A percentile compares a stretch with the other conserved stretches of the same genome.
These are phyloP conservation scores for Bryoglossum gracile DNA, from an alignment of 495 filamentous ascomycete genomes.

Conservation along the genomic window DNA sequence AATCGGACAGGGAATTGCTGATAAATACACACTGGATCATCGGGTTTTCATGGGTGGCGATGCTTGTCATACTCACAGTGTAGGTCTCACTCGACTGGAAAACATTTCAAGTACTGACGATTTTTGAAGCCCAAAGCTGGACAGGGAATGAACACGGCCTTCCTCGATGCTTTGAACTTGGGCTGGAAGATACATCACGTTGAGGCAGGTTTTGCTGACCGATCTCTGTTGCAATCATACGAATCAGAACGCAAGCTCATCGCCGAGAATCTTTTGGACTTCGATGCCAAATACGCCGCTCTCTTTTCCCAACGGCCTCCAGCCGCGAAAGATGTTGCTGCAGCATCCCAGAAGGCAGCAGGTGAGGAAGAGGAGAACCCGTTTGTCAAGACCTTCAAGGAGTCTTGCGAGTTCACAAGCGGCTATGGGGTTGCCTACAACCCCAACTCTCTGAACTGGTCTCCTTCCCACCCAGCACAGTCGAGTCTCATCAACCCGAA, in stretches of 20 bases:
- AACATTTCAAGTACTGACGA: constrained; percentile 10
- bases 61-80: constrained; percentile 75
- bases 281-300: constrained; percentile 65
- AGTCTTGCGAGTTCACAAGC: constrained; percentile 62
- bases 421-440: constrained; percentile 66
- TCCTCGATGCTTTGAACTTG: constrained; percentile 75
- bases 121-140: constrained; percentile 61
- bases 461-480: constrained; percentile 61
- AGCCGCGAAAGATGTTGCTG: constrained; percentile 41
- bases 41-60: constrained; percentile 75
- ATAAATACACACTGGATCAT: constrained; percentile 56
- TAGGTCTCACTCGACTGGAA: no score
- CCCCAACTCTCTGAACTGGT: constrained; percentile 54
- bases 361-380: constrained; percentile 49
- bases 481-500: constrained; percentile 58
- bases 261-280: constrained; percentile 63
- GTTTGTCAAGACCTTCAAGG: constrained; percentile 62
- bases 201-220: constrained; percentile 52
- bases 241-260: constrained; percentile 60
- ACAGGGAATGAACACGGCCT: constrained; percentile 80
- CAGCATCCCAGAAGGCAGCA: constrained; percentile 31
- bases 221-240: constrained; percentile 61
- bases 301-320: constrained; percentile 56
- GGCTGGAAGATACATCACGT: constrained; percentile 78
- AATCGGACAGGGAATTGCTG: constrained; percentile 67